Base-by-base conservation (phyloP, 1,284 basidiomycete genomes). In the Puccinia triticina region DNA sequence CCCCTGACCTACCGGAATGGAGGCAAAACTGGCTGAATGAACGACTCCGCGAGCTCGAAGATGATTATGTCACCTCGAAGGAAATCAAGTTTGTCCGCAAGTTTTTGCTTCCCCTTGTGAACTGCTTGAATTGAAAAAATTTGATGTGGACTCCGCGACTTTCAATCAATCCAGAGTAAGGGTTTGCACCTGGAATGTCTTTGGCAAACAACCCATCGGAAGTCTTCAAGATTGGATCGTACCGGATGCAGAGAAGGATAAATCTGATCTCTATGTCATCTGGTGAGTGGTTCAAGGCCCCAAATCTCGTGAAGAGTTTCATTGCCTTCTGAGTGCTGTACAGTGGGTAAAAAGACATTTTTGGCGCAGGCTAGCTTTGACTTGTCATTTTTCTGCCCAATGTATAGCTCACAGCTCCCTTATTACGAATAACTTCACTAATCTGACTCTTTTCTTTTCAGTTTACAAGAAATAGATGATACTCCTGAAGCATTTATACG, bases 401-500 rank as follows among this genome's bases (percentile, higher is more conserved):
- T 50, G 48, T 8, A 18, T 16, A 50, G 18, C 11, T 14, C 61
- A 21, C 8, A 29, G 14, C 7, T 77, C 21, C n/a, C 43, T 77
- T 1, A 46, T 61, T 40, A 43, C 12, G 29, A 23, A 43, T 18
- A 37, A 10, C 23, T 46, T 26, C 40, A n/a, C 21, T 61, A 16
- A 11, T 21, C 26, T 7, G 21, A 32, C n/a, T 64, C 34, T 40
- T 37, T 5, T 26, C 26, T 29, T 3, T 29, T 46, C 48, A 81
- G 78, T 55, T 61, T 81, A 48, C 78, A 81, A 69, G 78, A 81
- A 74, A 81, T 81, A 59, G 69, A 81, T 48, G 69, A 73, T 64
- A 59, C 66, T 12, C 46, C 78, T 34, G 78, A 81, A 53, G 78
- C 71, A 5, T 81, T 61, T 32, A 64, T 81, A 53, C 55, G 78